Evolutionary conservation across 2,329 filamentous ascomycete species (phyloP), one percentile per base, ranked within the genome.

Genomic region (Fusarium domesticum): DNA sequence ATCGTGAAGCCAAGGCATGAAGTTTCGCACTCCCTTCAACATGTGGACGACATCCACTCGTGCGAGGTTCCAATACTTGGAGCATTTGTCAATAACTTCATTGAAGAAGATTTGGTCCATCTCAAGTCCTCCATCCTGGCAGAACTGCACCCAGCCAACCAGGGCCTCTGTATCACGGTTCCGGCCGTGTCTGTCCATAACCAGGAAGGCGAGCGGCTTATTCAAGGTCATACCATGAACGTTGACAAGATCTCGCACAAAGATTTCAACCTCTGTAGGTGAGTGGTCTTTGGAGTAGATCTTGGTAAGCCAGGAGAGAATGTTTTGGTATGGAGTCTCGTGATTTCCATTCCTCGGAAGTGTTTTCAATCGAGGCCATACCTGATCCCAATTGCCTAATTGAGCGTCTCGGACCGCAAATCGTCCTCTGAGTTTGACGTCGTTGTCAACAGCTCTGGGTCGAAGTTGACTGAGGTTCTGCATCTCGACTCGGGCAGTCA

Each of bases 271-370:
- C 19, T 66, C 54, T 7, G 54, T 44, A 2, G 54, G 41, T 6
- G 56, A 50, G 28, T 64, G 57, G 2, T 31, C 33, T 36, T 62
- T 54, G 12, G 54, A 55, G 30, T 64, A 64, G 6, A 60, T 48
- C 34, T 67, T 67, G 3, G 73, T 73, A 3, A 70, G 43, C 42
- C 51, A 57, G 2, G 50, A 47, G 11, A 67, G 45, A 5, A 60
- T 39, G 8, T 50, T 50, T 40, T 63, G 63, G 25, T 64, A 63
- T 12, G 58, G 53, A 14, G 34, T 12, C 10, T 52, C 42, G 8
- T 47, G 41, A 11, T 52, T 43, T 25, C 56, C 50, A 31, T 40
- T 53, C 6, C 42, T 12, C 15, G 44, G 48, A 14, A 66, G 57
- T 8, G 39, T 36, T 16, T 58, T 39, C 7, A 67, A 48, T 6